A percentile compares a stretch with the other conserved stretches of the same genome.
These are phyloP conservation scores for Penicillium samsonianum DNA, from an alignment of 495 filamentous ascomycete species.

Conservation along the genomic window DNA sequence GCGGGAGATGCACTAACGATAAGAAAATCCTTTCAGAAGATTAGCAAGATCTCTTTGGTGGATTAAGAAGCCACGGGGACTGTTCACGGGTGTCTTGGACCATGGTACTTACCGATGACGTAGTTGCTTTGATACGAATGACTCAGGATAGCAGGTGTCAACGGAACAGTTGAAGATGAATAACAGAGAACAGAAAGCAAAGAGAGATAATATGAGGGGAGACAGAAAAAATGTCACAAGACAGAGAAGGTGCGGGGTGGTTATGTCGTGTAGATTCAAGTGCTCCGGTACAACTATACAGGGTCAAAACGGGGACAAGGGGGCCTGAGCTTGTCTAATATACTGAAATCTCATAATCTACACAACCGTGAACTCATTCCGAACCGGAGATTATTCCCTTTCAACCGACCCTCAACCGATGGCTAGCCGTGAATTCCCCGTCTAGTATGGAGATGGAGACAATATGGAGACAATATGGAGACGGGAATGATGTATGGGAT, in stretches of 20 bases:
- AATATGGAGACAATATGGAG: not conserved
- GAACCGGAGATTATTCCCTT: conserved; percentile 11
- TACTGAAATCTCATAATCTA: not conserved
- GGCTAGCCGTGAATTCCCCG: conserved; percentile 15
- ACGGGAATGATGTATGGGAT: conserved; percentile 1
- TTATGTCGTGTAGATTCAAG: not conserved
- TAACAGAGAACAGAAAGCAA: conserved; percentile 3
- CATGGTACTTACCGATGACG: conserved; percentile 30
- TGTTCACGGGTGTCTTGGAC: conserved; percentile 2
- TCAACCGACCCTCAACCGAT: conserved; percentile 11
- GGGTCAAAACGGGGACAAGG: conserved; percentile 2
- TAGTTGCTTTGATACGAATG: not conserved
- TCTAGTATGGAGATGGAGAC: not conserved
- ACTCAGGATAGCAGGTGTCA: not conserved
- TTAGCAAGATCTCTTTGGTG: conserved; percentile 11
- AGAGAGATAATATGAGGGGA: conserved; percentile 4
- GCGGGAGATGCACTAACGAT: not conserved
- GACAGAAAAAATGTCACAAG: conserved; percentile 15
- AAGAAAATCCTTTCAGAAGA: not conserved
- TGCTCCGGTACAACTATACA: conserved; percentile 1
- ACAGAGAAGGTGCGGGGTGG: conserved; percentile 15
- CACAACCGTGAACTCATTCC: conserved; percentile 15
- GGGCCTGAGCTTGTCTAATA: conserved; percentile 14
- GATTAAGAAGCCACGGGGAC: conserved; percentile 19
- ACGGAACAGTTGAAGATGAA: not conserved